Conservation (phyloP, 1,284 basidiomycete species). For the Schizophyllum commune region DNA sequence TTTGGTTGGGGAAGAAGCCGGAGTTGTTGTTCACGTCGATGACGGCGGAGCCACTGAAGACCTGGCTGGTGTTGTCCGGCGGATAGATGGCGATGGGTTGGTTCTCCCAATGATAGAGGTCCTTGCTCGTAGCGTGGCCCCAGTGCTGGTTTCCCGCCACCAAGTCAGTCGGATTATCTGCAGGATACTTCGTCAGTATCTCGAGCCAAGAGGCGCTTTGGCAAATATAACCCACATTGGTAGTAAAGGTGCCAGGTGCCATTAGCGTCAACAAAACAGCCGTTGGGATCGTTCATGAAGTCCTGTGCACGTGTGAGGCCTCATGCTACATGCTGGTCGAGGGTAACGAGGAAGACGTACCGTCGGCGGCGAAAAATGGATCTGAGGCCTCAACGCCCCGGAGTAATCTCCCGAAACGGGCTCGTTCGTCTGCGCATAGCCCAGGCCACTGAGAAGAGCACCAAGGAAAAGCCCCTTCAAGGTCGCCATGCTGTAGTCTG, state of each 20-base stretch:
- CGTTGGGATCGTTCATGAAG: slow-evolving; percentile 36
- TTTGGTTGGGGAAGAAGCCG: slow-evolving; percentile 28
- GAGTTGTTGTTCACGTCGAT: slow-evolving; percentile 32
- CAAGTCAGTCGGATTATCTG: slow-evolving; percentile 24
- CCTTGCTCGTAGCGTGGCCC: slow-evolving; percentile 32
- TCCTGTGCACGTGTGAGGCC: no score
- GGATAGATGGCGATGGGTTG: slow-evolving; percentile 24
- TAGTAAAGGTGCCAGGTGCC: slow-evolving; percentile 35
- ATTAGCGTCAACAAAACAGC: slow-evolving; percentile 24
- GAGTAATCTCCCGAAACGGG: slow-evolving; percentile 3
- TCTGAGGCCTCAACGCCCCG: slow-evolving; percentile 5
- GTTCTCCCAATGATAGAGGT: slow-evolving; percentile 33
- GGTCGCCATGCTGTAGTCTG: no score
- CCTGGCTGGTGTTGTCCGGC: slow-evolving; percentile 19
- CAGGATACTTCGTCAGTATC: no score
- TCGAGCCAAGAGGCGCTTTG: no score
- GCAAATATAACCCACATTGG: slow-evolving; percentile 17
- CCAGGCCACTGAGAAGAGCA: no score
- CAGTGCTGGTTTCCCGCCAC: slow-evolving; percentile 33
- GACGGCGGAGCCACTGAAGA: slow-evolving; percentile 30
- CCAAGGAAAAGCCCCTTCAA: no score
- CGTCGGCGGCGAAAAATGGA: slow-evolving; percentile 12
- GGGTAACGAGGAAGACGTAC: slow-evolving; percentile 5
- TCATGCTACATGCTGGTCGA: no score
- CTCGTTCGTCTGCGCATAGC: no score